Base-by-base conservation (phyloP, 139 green algal genomes). In the Zygnema cylindricum region DNA sequence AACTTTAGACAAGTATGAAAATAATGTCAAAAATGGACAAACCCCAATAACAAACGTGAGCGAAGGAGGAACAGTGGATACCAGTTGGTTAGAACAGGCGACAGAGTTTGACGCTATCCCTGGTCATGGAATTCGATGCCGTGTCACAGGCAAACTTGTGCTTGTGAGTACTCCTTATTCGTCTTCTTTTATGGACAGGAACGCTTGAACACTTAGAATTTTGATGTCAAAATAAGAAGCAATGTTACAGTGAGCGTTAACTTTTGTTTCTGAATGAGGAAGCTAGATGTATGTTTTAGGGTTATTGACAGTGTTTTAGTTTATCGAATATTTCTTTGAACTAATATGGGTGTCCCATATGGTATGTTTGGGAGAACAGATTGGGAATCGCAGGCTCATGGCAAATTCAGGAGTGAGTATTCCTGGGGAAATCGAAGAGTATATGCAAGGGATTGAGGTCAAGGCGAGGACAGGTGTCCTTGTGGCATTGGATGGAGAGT, bases 381-480 rank as follows among this genome's bases (percentile, higher is more conserved):
- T 92, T 23, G 91, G 91, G 36, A 93, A 89, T 76, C 76, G 69
- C 0, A 79, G 75, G 55, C 87, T 94, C 42, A 63, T 94, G 69
- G 22, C 86, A 36, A 39, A 82, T 30, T 32, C 81, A 36, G 88
- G 49, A 36, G 69, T 92, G 22, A 36, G 78, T 39, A 86, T 93
- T n/a, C 55, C 73, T 3, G 1, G 43, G 3, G n/a, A 77, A 2
- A 84, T 55, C 16, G 57, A 91, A 36, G 22, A 43, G 33, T 77
- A 82, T 39, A 16, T 91, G 43, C 23, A 77, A 49, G 39, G 55
- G 0, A 76, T 57, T 69, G 91, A 97, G 91, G 77, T 40, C 33
- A 33, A 88, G 33, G 96, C 93, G 0, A 85, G 92, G n/a, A 98
- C 96, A 30, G 91, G 86, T 42, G 93, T 98, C 43, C 54, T 96